phyloP scores from a whole-genome alignment of 306 rosid genomes.

The Acacia acuminata region DNA sequence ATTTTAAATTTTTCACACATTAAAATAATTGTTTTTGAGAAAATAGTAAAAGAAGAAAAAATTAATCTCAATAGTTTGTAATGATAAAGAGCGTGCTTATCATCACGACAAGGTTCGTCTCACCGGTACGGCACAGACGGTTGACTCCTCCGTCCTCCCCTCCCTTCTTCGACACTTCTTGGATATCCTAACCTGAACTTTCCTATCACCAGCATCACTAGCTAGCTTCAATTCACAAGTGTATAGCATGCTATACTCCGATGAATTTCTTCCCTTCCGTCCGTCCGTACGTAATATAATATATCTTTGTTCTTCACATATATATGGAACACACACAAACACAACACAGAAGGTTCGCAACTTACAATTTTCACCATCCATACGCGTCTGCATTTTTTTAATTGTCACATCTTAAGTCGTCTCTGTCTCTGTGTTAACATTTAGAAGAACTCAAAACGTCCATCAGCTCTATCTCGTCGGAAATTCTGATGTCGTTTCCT shows the following conservation, averaged over 20 bases:
- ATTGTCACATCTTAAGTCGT: not conserved
- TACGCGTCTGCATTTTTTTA: not conserved
- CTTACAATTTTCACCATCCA: not conserved
- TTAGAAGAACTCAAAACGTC: not conserved
- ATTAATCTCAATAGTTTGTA: no score
- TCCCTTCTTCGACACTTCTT: not conserved
- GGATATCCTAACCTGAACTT: not conserved
- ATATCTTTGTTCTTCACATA: not conserved
- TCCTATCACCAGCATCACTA: not conserved
- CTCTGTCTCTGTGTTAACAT: not conserved
- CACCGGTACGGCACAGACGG: not conserved
- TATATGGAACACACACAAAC: no score
- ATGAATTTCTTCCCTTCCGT: not conserved
- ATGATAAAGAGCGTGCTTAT: no score
- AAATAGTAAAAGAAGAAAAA: no score
- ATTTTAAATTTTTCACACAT: no score
- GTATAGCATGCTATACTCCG: not conserved
- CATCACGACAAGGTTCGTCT: no score
- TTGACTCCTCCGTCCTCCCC: not conserved
- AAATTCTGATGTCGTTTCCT: not conserved
- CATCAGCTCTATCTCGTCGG: not conserved
- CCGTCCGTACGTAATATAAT: not conserved
- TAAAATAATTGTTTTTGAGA: no score
- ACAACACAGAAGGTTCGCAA: no score
- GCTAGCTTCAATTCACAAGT: not conserved